phyloP scores from a whole-genome alignment of 1,284 basidiomycete species.

The Boletellus sp. region DNA sequence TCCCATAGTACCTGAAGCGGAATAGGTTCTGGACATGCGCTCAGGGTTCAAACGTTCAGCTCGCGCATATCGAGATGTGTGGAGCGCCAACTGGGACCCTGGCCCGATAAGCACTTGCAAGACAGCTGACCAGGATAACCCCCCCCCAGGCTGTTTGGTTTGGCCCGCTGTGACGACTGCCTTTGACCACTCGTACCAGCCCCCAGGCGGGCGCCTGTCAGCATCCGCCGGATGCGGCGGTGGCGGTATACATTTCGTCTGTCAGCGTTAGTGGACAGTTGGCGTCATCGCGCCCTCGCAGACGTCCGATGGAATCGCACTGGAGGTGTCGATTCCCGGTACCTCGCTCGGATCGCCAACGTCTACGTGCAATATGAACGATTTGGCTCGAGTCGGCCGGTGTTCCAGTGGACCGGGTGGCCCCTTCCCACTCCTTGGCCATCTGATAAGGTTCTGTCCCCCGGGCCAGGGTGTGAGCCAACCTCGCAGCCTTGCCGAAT shows the following conservation, averaged over 20 bases:
- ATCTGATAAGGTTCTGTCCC: too few species aligned
- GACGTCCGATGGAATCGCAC: too few species aligned
- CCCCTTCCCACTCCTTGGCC: neutral
- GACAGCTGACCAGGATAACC: conserved; percentile 27
- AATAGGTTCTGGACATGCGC: conserved; percentile 13
- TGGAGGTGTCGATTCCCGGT: too few species aligned
- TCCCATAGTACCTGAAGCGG: conserved; percentile 17
- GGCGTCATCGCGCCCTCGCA: too few species aligned
- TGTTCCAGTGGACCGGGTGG: conserved; percentile 8
- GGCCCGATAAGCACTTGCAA: conserved; percentile 23
- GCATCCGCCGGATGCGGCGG: neutral
- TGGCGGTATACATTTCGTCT: conserved; percentile 8
- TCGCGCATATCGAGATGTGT: conserved; percentile 9
- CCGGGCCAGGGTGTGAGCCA: neutral
- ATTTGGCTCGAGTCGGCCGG: neutral
- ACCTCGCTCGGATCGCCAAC: neutral
- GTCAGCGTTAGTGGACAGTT: neutral
- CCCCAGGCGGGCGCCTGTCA: too few species aligned
- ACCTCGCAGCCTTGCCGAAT: neutral
- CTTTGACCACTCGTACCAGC: too few species aligned
- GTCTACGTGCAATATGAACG: too few species aligned
- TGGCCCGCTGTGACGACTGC: too few species aligned
- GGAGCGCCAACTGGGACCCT: neutral
- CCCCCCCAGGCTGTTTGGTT: too few species aligned
- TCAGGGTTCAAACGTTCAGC: conserved; percentile 23